phyloP scores from a whole-genome alignment of 441 rosid species.

The Corymbia citriodora region DNA sequence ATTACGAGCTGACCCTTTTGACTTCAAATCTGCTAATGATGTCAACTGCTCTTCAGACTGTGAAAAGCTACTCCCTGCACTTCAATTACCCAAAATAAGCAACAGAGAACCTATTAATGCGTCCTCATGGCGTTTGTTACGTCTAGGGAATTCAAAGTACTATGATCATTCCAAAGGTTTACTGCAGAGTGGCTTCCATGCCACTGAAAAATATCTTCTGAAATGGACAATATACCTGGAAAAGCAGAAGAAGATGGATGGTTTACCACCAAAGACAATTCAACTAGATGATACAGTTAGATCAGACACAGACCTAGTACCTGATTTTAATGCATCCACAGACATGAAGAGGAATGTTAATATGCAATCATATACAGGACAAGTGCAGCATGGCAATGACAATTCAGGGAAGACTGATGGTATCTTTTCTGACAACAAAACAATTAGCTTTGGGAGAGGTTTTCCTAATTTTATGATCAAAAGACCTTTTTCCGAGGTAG shows the following conservation, averaged over 20 bases:
- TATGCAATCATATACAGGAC: slow-evolving; percentile 14
- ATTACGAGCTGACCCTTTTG: slow-evolving; percentile 63
- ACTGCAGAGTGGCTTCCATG: slow-evolving; percentile 74
- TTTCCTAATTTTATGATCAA: slow-evolving; percentile 61
- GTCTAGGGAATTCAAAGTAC: slow-evolving; percentile 64
- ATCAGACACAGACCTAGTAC: slow-evolving; percentile 14
- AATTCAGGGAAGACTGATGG: slow-evolving; percentile 29
- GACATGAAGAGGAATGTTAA: slow-evolving; percentile 28
- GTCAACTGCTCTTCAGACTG: slow-evolving; percentile 59
- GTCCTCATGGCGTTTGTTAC: slow-evolving; percentile 75
- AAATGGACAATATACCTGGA: slow-evolving; percentile 54
- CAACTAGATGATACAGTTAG: slow-evolving; percentile 25
- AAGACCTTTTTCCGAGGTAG: slow-evolving; percentile 87
- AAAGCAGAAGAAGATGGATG: slow-evolving; percentile 31
- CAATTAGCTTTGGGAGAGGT: slow-evolving; percentile 61
- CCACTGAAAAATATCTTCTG: slow-evolving; percentile 49
- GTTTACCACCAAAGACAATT: slow-evolving; percentile 15
- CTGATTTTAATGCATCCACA: slow-evolving; percentile 19
- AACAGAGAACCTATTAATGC: slow-evolving; percentile 42
- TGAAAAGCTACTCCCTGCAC: slow-evolving; percentile 55
- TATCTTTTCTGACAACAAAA: slow-evolving; percentile 29
- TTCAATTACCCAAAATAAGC: slow-evolving; percentile 44
- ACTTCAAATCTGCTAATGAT: slow-evolving; percentile 65
- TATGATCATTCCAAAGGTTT: slow-evolving; percentile 72
- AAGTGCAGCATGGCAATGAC: slow-evolving; percentile 23